phyloP scores from a whole-genome alignment of 306 rosid species.

The Begonia peltatifolia region DNA sequence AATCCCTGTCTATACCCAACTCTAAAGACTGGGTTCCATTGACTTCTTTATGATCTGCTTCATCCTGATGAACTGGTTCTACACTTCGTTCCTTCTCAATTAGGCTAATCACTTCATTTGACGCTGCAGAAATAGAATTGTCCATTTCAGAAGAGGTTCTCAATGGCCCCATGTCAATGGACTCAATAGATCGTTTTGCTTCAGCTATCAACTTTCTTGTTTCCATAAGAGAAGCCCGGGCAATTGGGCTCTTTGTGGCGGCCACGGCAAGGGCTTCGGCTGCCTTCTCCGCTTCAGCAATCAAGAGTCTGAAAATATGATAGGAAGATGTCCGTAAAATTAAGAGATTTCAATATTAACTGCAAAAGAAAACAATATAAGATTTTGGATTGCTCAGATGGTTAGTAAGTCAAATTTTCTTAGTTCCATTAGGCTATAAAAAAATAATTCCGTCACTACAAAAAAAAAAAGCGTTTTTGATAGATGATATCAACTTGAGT shows the following conservation, averaged over 20 bases:
- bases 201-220: constrained; percentile 89
- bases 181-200: constrained; percentile 64
- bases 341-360: not conserved
- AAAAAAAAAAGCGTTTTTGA: no score
- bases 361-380: not conserved
- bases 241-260: constrained; percentile 62
- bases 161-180: constrained; percentile 28
- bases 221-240: constrained; percentile 71
- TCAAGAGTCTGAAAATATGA: constrained; percentile 50
- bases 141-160: constrained; percentile 14
- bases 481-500: no score
- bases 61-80: constrained; percentile 12
- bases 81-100: constrained; percentile 10
- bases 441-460: no score
- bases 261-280: constrained; percentile 82
- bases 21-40: constrained; percentile 36
- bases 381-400: no score
- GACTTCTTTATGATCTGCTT: constrained; percentile 20
- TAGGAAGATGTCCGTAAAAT: not conserved
- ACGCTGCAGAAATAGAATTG: constrained; percentile 19
- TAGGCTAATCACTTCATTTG: constrained; percentile 14
- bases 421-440: no score
- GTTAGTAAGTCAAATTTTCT: no score
- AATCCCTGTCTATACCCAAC: constrained; percentile 17
- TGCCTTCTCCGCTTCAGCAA: constrained; percentile 93